These are phyloP conservation scores for Dioscorea alata DNA, from an alignment of 106 monocot species.

Conservation along the genomic window DNA sequence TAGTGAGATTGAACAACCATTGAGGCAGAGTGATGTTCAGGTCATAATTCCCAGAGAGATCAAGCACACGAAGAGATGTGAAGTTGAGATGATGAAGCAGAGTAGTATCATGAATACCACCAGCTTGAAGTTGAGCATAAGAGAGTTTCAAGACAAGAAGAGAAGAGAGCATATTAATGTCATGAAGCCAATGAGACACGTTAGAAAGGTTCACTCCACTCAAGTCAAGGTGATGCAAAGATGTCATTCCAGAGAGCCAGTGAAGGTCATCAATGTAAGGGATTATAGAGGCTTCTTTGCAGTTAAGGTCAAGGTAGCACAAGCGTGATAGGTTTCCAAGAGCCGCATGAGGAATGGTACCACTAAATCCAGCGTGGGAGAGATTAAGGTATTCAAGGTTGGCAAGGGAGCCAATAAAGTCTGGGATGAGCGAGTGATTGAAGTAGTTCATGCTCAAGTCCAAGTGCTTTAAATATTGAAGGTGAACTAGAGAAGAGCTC, in stretches of 20 bases:
- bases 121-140: too few relatives aligned
- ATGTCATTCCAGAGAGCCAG: background rate
- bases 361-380: slow-evolving; percentile 6
- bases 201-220: background rate
- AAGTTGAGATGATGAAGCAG: too few relatives aligned
- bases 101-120: too few relatives aligned
- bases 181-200: too few relatives aligned
- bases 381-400: slow-evolving; percentile 20
- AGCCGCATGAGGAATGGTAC: slow-evolving; percentile 25
- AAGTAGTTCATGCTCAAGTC: slow-evolving; percentile 15
- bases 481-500: slow-evolving; percentile 3
- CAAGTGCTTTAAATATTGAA: background rate
- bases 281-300: too few relatives aligned
- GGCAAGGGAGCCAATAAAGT: slow-evolving; percentile 10
- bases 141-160: too few relatives aligned
- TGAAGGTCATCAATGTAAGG: background rate
- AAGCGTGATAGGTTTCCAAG: slow-evolving; percentile 12
- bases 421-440: background rate
- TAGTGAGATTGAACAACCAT: too few relatives aligned
- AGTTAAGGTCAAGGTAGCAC: background rate
- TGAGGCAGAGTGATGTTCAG: too few relatives aligned
- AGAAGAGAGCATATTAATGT: too few relatives aligned
- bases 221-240: slow-evolving; percentile 6
- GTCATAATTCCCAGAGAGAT: too few relatives aligned
- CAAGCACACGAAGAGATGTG: too few relatives aligned